Evolutionary conservation across 805 yeast genomes (phyloP), one percentile per base, ranked within the genome.

Genomic region (Yamadazyma nakazawae): DNA sequence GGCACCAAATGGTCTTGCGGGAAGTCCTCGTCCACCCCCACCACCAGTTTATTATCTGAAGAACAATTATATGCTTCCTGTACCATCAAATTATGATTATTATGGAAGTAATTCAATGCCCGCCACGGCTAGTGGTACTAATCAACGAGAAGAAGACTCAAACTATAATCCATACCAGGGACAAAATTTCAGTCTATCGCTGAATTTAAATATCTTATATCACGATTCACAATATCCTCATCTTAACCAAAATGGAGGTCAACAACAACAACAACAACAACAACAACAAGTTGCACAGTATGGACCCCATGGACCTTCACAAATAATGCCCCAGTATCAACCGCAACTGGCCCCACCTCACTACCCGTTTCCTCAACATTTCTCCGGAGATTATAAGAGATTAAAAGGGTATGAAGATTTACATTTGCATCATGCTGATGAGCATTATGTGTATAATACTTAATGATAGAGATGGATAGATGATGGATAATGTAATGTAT

Each of bases 41-140:
- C 48, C 44, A 12, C 42, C 45, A 2, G 32, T 34, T 10, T 42
- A 43, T 19, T 38, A 28, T 32, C 43, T 42, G 28, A 41, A 42
- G 40, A 38, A 37, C 21, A 49, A 49, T 21, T 49, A 40, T 19
- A 43, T 50, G 49, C 34, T 50, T 9, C 54, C 56, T 12, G 43
- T 52, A 11, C 54, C 54, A 7, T 39, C 46, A 2, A 48, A 48
- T 32, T 48, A 50, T 16, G 53, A 52, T 16, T 50, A 50, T 18
- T 42, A 50, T 28, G 35, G 37, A 9, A 21, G 34, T 17, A 36
- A 21, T 18, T 31, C 36, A 2, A 37, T 32, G 10, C 31, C 34
- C 31, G 25, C 32, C 38, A 32, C 13, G 11, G 34, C 41, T 18
- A 26, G 13, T 38, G 32, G 32, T 5, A 25, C 17, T 18, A 13